Evolutionary conservation across 768 basidiomycete species (phyloP).

Genomic region (Mrakia hoshinonis): DNA sequence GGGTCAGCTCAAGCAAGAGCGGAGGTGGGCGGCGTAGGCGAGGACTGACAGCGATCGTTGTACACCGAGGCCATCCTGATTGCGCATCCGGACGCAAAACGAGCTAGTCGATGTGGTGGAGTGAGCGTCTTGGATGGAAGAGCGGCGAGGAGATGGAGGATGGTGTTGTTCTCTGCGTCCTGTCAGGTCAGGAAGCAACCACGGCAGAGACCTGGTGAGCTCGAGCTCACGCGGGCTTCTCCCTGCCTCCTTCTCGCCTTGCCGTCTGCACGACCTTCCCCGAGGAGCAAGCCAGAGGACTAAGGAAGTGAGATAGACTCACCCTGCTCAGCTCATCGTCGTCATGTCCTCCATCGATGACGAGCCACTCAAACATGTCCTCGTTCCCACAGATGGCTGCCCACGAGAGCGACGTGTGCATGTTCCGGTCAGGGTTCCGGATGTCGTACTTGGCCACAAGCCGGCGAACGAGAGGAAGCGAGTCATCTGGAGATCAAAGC

Average conservation of each 20-base stretch:
- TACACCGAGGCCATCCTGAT: conserved; percentile 81
- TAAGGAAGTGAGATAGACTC: conserved; percentile 34
- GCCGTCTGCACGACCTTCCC: not conserved
- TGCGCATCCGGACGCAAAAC: conserved; percentile 44
- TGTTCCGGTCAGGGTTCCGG: conserved; percentile 76
- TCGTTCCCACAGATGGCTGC: conserved; percentile 78
- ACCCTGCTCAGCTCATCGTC: conserved; percentile 87
- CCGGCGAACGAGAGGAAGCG: conserved; percentile 82
- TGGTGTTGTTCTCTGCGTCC: conserved; percentile 89
- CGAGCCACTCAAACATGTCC: conserved; percentile 79
- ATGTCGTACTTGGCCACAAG: conserved; percentile 66
- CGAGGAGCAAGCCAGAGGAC: not conserved
- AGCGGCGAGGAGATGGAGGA: conserved; percentile 86
- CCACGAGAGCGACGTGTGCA: conserved; percentile 86
- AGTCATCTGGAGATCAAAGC: conserved; percentile 63
- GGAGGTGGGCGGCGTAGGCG: not conserved
- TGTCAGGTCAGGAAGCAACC: conserved; percentile 37
- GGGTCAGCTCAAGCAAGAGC: not conserved
- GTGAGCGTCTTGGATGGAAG: conserved; percentile 50
- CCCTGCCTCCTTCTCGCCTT: not conserved
- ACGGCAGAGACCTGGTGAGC: not conserved
- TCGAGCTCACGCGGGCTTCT: conserved; percentile 4
- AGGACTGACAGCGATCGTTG: conserved; percentile 56
- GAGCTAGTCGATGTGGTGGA: conserved; percentile 45
- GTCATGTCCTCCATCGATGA: conserved; percentile 77